Conservation (phyloP, 345 rosid species). For the Salix suchowensis region DNA sequence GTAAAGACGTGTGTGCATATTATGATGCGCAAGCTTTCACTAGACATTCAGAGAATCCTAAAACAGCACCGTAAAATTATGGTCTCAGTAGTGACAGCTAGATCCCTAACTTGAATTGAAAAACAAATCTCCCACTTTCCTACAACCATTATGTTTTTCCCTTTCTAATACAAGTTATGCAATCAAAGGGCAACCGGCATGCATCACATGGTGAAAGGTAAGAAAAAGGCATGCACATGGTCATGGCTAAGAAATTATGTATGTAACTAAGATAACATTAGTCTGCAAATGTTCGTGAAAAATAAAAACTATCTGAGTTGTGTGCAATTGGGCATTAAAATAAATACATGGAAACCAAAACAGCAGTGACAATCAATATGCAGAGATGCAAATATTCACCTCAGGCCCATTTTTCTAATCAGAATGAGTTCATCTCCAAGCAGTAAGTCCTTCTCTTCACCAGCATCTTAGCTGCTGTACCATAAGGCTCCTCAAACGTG, state of each 20-base stretch:
- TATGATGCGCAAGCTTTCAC: background rate
- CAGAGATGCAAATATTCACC: constrained; percentile 20
- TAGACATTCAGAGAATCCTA: background rate
- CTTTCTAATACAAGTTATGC: too few species aligned
- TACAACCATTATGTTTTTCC: too few species aligned
- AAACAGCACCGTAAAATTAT: background rate
- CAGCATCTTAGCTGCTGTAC: constrained; percentile 82
- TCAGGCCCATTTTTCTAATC: constrained; percentile 17
- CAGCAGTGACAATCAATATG: background rate
- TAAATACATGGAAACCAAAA: background rate
- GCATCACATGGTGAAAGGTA: background rate
- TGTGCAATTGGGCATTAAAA: background rate
- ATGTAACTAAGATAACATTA: background rate
- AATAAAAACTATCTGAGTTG: background rate
- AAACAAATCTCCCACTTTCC: background rate
- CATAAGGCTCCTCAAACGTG: constrained; percentile 84
- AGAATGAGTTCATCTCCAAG: constrained; percentile 98
- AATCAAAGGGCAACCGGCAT: background rate
- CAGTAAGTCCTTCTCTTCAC: constrained; percentile 89
- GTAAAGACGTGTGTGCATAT: background rate
- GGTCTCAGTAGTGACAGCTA: background rate
- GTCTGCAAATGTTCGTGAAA: background rate
- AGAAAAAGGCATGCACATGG: background rate
- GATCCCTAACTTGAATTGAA: background rate
- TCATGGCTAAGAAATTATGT: background rate